Base-by-base conservation (phyloP, 2,329 filamentous ascomycete species). In the Dryadomyces sulphureus region DNA sequence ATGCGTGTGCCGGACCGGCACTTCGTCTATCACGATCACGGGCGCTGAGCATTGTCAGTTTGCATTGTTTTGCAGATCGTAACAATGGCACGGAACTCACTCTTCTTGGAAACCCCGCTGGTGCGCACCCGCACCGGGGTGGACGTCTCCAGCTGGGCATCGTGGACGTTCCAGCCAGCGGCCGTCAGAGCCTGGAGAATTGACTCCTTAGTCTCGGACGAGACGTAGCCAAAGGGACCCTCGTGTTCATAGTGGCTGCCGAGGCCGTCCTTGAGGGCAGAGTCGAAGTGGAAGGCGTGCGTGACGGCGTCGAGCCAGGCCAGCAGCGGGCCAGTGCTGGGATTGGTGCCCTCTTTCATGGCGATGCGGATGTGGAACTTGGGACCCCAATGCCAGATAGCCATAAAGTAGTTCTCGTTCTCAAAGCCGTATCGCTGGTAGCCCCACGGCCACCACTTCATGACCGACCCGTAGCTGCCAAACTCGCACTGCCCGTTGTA, bases 81-180 rank as follows among this genome's bases (percentile, higher is more conserved):
- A 30, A 30, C 12, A 30, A n/a, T n/a, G n/a, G n/a, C n/a, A n/a
- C n/a, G n/a, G n/a, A n/a, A n/a, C n/a, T n/a, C n/a, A n/a, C n/a
- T n/a, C n/a, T n/a, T n/a, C 51, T 57, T 57, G 48, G 53, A 56
- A 36, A 42, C 41, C 44, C 57, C 59, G 3, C 40, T 17, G 41
- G 63, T 52, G 27, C 63, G 53, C 24, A 69, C 62, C 7, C 65
- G 60, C 20, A 68, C 54, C 1, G 63, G 77, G 41, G 72, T 65
- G 48, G 64, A 68, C 17, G 81, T 87, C 65, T 88, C 82, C 54
- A 89, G 63, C 6, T 77, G 79, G 35, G 69, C 69, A 43, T 68
- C 68, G 47, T 75, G 65, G 41, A 84, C 54, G 60, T 88, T 74
- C 84, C 84, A 89, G 0, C 82, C 82, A 50, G 50, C 61, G 52